Evolutionary conservation across 495 filamentous ascomycete genomes (phyloP).

Genomic region (Lepidopterella palustris): DNA sequence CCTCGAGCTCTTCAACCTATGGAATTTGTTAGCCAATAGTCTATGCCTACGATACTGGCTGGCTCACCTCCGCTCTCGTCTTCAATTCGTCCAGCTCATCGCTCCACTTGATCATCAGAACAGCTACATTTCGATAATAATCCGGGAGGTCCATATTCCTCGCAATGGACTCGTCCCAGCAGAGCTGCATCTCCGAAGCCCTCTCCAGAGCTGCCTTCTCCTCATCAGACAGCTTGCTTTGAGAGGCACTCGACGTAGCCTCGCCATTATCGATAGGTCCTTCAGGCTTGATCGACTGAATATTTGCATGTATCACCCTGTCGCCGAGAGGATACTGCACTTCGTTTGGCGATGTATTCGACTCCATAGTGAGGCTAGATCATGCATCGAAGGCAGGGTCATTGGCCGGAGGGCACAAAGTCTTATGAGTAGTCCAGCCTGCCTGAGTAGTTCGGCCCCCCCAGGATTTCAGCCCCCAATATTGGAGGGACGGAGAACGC

Average conservation of each 20-base stretch:
- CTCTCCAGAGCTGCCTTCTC: not conserved
- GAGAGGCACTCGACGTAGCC: not conserved
- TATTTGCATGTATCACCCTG: conserved; percentile 3
- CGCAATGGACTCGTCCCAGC: conserved; percentile 5
- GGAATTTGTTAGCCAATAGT: conserved; percentile 4
- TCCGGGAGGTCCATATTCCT: conserved; percentile 22
- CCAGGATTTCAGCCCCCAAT: not conserved
- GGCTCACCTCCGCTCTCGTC: conserved; percentile 18
- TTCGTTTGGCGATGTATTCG: not conserved
- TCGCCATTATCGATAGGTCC: not conserved
- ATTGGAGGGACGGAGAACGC: not conserved
- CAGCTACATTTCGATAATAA: conserved; percentile 27
- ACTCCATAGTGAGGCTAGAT: not conserved
- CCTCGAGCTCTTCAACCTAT: conserved; percentile 14
- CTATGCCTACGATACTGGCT: not conserved
- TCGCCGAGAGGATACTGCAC: not conserved
- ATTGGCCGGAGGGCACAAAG: not conserved
- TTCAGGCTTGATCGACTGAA: not conserved
- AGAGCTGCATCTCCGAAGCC: conserved; percentile 10
- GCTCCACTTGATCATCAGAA: conserved; percentile 30
- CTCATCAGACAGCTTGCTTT: not conserved
- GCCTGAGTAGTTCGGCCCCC: not conserved
- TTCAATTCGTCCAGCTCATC: conserved; percentile 26
- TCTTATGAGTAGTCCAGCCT: not conserved
- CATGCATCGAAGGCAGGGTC: not conserved